Percentiles rank a stretch among this genome's conserved stretches.
These are phyloP conservation scores for Leptodermis oblonga DNA, from an alignment of 257 asterid genomes.

Conservation along the genomic window DNA sequence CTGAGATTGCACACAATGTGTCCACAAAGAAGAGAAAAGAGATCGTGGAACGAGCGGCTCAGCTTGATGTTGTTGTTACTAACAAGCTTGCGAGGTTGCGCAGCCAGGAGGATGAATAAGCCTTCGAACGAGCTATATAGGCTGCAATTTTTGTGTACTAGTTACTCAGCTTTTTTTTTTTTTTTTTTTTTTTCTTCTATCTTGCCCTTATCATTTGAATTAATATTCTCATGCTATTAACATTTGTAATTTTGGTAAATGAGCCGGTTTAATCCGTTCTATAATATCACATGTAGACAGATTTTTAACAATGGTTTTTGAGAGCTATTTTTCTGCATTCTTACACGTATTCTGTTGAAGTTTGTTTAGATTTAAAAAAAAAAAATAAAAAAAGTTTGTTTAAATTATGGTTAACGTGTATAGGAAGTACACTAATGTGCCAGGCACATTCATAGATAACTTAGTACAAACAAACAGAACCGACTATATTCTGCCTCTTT, in stretches of 20 bases:
- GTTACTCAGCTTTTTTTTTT: no score
- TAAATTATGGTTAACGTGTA: no score
- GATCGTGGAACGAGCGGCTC: conserved; percentile 54
- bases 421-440: no score
- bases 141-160: background rate
- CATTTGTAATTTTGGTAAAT: background rate
- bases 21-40: conserved; percentile 62
- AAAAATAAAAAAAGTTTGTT: no score
- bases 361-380: no score
- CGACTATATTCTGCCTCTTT: no score
- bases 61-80: conserved; percentile 58
- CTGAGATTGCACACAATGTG: conserved; percentile 63
- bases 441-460: no score
- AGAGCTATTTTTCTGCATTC: no score
- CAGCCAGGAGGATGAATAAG: conserved; percentile 65
- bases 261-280: background rate
- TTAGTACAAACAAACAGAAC: no score
- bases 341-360: no score
- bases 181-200: background rate
- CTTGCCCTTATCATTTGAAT: background rate
- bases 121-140: background rate
- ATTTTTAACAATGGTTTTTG: background rate
- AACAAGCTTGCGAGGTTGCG: conserved; percentile 70
- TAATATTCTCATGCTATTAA: background rate
- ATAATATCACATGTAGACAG: background rate